Evolutionary conservation across 208 protist species (phyloP).

Genomic region (Crithidia sp.): DNA sequence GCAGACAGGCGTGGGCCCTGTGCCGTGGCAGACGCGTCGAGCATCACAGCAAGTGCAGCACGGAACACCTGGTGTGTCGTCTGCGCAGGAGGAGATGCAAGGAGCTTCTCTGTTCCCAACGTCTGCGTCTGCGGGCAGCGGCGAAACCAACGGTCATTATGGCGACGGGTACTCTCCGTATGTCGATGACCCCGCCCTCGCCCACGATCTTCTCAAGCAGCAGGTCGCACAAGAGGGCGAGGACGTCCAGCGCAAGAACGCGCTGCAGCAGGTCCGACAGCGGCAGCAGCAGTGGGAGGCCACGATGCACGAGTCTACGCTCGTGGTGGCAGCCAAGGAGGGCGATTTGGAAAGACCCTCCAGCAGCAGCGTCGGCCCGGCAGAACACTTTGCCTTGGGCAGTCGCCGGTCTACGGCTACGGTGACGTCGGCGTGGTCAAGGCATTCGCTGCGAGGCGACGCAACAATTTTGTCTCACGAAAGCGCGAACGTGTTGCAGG

Average conservation of each 20-base stretch:
- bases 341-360: not conserved
- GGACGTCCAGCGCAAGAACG: constrained; percentile 40
- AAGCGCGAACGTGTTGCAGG: not conserved
- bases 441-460: not conserved
- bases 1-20: constrained; percentile 13
- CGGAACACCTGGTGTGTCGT: too few species aligned
- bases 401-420: not conserved
- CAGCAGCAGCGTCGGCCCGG: not conserved
- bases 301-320: not conserved
- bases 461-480: not conserved
- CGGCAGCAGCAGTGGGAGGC: constrained; percentile 24
- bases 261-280: constrained; percentile 32
- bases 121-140: too few species aligned
- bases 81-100: too few species aligned
- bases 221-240: constrained; percentile 40
- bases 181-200: constrained; percentile 46
- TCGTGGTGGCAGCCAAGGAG: not conserved
- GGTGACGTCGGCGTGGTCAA: constrained; percentile 1
- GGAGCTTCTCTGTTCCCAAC: too few species aligned
- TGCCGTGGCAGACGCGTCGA: too few species aligned
- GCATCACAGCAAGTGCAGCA: too few species aligned
- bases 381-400: not conserved
- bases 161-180: constrained; percentile 17
- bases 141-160: too few species aligned
- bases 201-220: constrained; percentile 46